phyloP scores from a whole-genome alignment of 169 alveolate species.

The Plasmodium reichenowi region DNA sequence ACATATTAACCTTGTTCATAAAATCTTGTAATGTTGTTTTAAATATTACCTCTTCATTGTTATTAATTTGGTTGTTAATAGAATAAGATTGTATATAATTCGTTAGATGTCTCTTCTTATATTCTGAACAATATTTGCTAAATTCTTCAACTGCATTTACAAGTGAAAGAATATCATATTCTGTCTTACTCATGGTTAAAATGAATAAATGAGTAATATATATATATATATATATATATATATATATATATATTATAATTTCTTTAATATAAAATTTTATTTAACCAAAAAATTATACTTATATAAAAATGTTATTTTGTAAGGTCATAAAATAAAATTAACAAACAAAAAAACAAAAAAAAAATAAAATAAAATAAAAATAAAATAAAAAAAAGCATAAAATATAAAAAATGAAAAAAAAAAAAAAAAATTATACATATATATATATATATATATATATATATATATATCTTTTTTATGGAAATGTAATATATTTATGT shows the following conservation, averaged over 20 bases:
- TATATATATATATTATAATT: no score
- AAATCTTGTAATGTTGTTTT: constrained; percentile 21
- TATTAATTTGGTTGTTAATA: constrained; percentile 34
- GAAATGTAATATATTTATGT: no score
- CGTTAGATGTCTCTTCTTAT: constrained; percentile 33
- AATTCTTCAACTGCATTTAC: constrained; percentile 51
- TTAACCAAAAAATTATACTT: no score
- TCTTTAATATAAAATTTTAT: no score
- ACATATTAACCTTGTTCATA: constrained; percentile 16
- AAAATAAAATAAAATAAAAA: no score
- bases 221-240: background rate
- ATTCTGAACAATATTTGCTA: constrained; percentile 19
- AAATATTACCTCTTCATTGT: constrained; percentile 21
- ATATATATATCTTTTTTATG: no score
- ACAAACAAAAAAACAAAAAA: constrained; percentile 11
- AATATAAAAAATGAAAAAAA: background rate
- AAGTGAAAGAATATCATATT: constrained; percentile 34
- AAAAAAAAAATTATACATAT: no score
- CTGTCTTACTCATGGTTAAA: constrained; percentile 45
- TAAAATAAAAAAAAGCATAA: constrained; percentile 4
- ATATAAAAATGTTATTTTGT: background rate
- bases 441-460: no score
- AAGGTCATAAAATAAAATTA: background rate
- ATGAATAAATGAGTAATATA: background rate
- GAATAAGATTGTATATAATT: constrained; percentile 22